Evolutionary conservation across 192 early-diverging fungal genomes (phyloP), one percentile per base, ranked within the genome.

Genomic region (Chytriomyces sp.): DNA sequence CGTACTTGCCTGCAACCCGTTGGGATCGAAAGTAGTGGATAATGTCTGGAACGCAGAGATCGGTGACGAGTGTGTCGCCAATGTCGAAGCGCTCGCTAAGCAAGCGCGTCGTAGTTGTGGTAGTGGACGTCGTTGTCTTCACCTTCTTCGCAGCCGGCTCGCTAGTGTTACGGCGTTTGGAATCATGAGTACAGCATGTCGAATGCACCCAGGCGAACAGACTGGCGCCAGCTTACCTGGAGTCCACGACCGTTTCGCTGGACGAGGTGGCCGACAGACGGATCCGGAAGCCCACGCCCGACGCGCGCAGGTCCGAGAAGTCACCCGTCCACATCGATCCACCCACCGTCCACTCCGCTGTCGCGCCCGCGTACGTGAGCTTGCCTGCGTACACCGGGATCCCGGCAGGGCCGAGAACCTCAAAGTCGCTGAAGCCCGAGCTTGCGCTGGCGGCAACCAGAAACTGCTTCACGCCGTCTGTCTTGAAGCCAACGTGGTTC

Each of bases 401-500:
- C 12, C 40, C 40, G 14, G 22, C n/a, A 2, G 39, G 17, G 28
- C 32, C 40, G 39, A 64, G 39, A 17, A 64, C 7, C 40, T 64
- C 62, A 28, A 64, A 64, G 28, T 3, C 37, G 26, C 19, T 64
- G 39, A 41, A 44, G 25, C 62, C 40, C n/a, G 62, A 38, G 19
- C 3, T 26, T 6, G 31, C 8, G 14, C 5, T 14, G 19, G 28
- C 62, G 19, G 37, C 28, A 64, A 64, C 62, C 25, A 64, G 39
- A 28, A 64, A 64, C 19, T 10, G 10, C 62, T 64, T 64, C 22
- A 34, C 28, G 31, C 62, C 62, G 2, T 39, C 6, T 1, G 19
- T 22, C 17, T 64, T 44, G 62, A 64, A 64, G 5, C 62, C 62
- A 22, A 64, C 39, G 40, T 64, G 62, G 62, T 64, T 64, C n/a